phyloP scores from a whole-genome alignment of 2,329 filamentous ascomycete genomes.

The Aspergillus carbonarius region DNA sequence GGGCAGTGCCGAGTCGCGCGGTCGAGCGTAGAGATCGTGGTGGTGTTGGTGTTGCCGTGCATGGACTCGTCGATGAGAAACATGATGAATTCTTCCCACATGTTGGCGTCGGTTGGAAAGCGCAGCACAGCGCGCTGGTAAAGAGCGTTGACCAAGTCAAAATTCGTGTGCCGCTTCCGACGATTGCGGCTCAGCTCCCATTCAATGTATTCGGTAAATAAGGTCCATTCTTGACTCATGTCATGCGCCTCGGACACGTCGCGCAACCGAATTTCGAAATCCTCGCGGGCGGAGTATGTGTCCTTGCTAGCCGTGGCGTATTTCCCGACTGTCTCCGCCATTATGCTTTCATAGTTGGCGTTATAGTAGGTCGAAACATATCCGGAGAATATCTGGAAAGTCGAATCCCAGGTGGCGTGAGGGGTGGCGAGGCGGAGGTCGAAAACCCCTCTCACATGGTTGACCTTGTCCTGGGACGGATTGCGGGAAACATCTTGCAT shows the following conservation, averaged over 20 bases:
- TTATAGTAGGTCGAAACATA: constrained; percentile 59
- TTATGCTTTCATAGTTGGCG: constrained; percentile 56
- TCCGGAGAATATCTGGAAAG: constrained; percentile 59
- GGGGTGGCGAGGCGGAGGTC: constrained; percentile 57
- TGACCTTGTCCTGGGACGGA: constrained; percentile 50
- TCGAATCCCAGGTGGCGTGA: constrained; percentile 60
- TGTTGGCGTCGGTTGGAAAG: constrained; percentile 69
- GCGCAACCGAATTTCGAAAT: constrained; percentile 55
- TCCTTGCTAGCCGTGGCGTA: constrained; percentile 45
- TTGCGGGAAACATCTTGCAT: constrained; percentile 53
- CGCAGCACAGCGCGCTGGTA: constrained; percentile 75
- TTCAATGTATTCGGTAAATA: constrained; percentile 69
- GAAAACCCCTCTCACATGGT: constrained; percentile 52
- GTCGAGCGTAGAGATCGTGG: constrained; percentile 69
- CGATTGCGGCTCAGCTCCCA: constrained; percentile 73
- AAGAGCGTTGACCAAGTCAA: constrained; percentile 60
- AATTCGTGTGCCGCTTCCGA: constrained; percentile 55
- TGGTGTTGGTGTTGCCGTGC: constrained; percentile 45
- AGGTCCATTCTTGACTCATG: constrained; percentile 51
- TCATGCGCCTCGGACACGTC: constrained; percentile 55
- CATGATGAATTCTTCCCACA: constrained; percentile 83
- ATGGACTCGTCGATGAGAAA: constrained; percentile 61
- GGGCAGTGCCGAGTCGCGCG: constrained; percentile 87
- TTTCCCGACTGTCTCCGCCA: constrained; percentile 55
- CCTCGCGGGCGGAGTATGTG: constrained; percentile 53